Conservation (phyloP, 2,329 filamentous ascomycete genomes). For the Elsinoe necatrix region DNA sequence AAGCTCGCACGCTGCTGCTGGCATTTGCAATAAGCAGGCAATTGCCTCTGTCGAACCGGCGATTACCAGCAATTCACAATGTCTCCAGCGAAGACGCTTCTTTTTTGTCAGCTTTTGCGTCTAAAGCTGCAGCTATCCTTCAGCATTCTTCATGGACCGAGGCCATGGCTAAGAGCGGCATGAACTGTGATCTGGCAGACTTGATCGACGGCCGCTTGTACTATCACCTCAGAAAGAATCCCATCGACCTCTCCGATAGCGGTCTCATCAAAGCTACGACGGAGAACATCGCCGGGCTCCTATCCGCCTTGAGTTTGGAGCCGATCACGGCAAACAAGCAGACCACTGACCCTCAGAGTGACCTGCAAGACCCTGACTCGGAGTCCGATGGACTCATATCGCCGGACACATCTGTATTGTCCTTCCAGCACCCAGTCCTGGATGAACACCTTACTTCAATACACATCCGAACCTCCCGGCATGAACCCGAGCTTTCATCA, state of each 20-base stretch:
- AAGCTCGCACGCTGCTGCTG: not conserved
- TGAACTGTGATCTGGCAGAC: conserved; percentile 44
- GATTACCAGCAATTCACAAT: conserved; percentile 19
- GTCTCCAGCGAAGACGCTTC: conserved; percentile 16
- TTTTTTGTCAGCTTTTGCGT: conserved; percentile 29
- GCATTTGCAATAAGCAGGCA: conserved; percentile 12
- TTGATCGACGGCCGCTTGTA: conserved; percentile 49
- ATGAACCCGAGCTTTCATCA: conserved; percentile 21
- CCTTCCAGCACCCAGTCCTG: conserved; percentile 41
- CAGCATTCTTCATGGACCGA: conserved; percentile 31
- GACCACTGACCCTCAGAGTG: not conserved
- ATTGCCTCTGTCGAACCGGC: conserved; percentile 25
- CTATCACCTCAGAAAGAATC: conserved; percentile 20
- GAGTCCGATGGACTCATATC: conserved; percentile 7
- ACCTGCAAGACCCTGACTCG: conserved; percentile 14
- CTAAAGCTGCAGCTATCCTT: conserved; percentile 32
- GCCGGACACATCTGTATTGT: conserved; percentile 20
- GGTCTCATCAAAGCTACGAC: no score
- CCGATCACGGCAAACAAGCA: no score
- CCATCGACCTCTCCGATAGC: not conserved
- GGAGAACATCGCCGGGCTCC: no score
- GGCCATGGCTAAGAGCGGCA: conserved; percentile 21
- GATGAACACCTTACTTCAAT: conserved; percentile 41
- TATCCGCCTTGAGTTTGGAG: no score
- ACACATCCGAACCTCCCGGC: conserved; percentile 31